Evolutionary conservation across 2,329 filamentous ascomycete genomes (phyloP).

Genomic region (Cylindrodendrum hubeiense): DNA sequence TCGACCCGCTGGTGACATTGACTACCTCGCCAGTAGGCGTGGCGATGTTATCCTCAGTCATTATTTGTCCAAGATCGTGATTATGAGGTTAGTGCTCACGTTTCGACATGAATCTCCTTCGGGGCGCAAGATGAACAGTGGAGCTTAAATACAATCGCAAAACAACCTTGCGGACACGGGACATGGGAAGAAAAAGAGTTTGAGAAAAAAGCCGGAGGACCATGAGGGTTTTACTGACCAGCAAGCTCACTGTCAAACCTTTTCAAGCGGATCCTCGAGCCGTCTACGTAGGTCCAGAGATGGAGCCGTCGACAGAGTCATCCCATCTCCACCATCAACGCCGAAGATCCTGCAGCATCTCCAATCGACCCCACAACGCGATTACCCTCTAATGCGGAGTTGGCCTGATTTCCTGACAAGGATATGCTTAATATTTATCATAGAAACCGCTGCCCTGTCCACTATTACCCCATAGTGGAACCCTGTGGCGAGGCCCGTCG

Average conservation of each 20-base stretch:
- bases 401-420: background rate
- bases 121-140: too few species aligned
- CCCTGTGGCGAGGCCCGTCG: background rate
- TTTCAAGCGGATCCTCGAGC: background rate
- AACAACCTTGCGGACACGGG: background rate
- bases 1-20: background rate
- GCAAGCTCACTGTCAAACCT: background rate
- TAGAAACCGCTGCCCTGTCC: background rate
- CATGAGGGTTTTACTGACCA: background rate
- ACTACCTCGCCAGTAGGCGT: background rate
- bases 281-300: background rate
- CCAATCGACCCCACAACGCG: background rate
- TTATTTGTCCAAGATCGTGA: background rate
- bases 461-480: background rate
- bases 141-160: background rate
- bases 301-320: constrained; percentile 1
- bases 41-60: background rate
- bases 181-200: background rate
- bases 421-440: background rate
- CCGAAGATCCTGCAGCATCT: background rate
- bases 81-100: background rate
- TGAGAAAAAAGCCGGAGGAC: background rate
- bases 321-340: background rate
- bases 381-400: background rate
- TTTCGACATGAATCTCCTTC: background rate